Evolutionary conservation across 306 rosid genomes (phyloP).

Genomic region (Medicago arabica): DNA sequence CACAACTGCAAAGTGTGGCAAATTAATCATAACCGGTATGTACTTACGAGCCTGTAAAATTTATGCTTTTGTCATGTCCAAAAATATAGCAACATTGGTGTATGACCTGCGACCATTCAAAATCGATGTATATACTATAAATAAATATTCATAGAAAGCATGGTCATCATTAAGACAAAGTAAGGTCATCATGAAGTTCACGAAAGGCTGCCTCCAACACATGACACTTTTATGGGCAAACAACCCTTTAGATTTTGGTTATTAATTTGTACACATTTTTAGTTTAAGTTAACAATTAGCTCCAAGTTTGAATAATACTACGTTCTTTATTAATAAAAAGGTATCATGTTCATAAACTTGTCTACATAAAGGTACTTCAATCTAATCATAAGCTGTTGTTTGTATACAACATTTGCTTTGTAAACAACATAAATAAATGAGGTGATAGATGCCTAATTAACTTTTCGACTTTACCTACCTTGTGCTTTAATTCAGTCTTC

Average conservation of each 20-base stretch:
- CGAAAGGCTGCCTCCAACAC: conserved; percentile 45
- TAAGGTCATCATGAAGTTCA: conserved; percentile 43
- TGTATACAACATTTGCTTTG: conserved; percentile 36
- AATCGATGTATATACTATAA: not conserved
- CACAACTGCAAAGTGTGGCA: conserved; percentile 41
- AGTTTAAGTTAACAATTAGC: conserved; percentile 9
- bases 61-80: conserved; percentile 25
- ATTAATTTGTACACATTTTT: conserved; percentile 25
- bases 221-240: conserved; percentile 36
- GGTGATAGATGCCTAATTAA: conserved; percentile 14
- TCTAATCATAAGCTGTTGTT: conserved; percentile 46
- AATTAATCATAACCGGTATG: conserved; percentile 38
- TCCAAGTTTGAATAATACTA: not conserved
- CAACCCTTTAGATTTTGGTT: conserved; percentile 5
- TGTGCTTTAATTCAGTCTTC: conserved; percentile 38
- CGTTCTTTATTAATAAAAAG: not conserved
- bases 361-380: conserved; percentile 43
- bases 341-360: conserved; percentile 31
- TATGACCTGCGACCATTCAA: conserved; percentile 19
- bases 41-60: conserved; percentile 42
- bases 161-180: conserved; percentile 42
- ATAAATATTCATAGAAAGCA: conserved; percentile 28
- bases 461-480: conserved; percentile 34
- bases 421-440: not conserved
- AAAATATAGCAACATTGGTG: conserved; percentile 36